Evolutionary conservation across 1,139 yeast genomes (phyloP), one percentile per base, ranked within the genome.

Genomic region (Pichia inconspicua): DNA sequence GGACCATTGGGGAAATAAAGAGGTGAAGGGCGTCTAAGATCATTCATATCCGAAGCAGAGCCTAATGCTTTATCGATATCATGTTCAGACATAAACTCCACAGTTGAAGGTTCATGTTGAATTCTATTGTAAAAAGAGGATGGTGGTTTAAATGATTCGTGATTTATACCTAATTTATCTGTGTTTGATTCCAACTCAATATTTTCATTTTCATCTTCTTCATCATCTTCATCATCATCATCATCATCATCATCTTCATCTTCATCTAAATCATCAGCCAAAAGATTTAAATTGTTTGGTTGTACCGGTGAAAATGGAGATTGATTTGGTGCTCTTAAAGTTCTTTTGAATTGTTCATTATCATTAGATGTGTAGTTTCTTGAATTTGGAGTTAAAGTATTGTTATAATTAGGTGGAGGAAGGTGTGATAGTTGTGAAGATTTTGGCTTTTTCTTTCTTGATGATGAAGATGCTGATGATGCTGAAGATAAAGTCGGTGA

Each of bases 21-120:
- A 25, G 31, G 39, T 9, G 40, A 37, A 22, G 40, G 27, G n/a
- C 38, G 42, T 8, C 34, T 48, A 22, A 32, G 27, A 31, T 34
- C 55, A 36, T 39, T 51, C n/a, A 30, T 51, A 14, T 53, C 44
- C 17, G 56, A 55, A 1, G 57, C 52, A 42, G 53, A 55, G 3
- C 59, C 58, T 15, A 70, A 52, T 0, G 71, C 74, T 46, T 66
- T 64, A 14, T 68, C 72, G 28, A 70, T 53, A 54, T 70, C 75
- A 5, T 67, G 63, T 51, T 70, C 74, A 12, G 73, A 67, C 67
- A 70, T 61, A 47, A 71, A 65, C 42, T 64, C 68, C 36, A 63
- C 59, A n/a, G 63, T 61, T 5, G 68, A 65, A 8, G 67, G 61
- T 17, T 62, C 57, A 22, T 58, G 45, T 22, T 58, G 45, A 22